These are phyloP conservation scores for Vitis rotundifolia DNA, from an alignment of 164 flowering plant species.

Conservation along the genomic window DNA sequence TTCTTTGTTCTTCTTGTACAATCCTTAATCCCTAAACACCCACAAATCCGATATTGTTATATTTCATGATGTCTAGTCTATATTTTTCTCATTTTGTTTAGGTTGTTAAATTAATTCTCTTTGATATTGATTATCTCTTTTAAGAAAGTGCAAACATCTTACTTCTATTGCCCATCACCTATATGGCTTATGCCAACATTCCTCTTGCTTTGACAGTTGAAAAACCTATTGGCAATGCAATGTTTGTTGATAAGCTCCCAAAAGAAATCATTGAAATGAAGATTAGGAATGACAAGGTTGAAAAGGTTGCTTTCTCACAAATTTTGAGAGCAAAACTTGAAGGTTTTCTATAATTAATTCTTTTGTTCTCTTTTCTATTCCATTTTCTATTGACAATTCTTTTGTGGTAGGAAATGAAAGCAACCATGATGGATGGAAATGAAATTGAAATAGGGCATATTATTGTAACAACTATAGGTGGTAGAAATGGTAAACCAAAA, in stretches of 20 bases:
- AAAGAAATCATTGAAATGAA: conserved; percentile 71
- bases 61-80: neutral
- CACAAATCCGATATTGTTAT: too few species aligned
- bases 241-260: conserved; percentile 60
- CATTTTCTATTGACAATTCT: neutral
- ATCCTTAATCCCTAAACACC: too few species aligned
- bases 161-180: too few species aligned
- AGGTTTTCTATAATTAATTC: neutral
- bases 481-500: conserved; percentile 76
- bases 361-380: neutral
- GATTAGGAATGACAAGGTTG: conserved; percentile 66
- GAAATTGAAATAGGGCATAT: conserved; percentile 79
- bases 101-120: neutral
- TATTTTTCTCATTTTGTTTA: neutral
- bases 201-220: conserved; percentile 32
- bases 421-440: conserved; percentile 66
- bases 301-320: conserved; percentile 11
- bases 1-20: too few species aligned
- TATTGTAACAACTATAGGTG: conserved; percentile 76
- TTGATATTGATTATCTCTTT: too few species aligned
- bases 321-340: neutral
- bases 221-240: conserved; percentile 32
- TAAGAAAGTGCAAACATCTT: too few species aligned
- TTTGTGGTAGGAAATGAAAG: conserved; percentile 63
- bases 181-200: conserved; percentile 45